Evolutionary conservation across 108 stramenopile species (phyloP), one percentile per base, ranked within the genome.

Genomic region (Schizochytrium sp.): DNA sequence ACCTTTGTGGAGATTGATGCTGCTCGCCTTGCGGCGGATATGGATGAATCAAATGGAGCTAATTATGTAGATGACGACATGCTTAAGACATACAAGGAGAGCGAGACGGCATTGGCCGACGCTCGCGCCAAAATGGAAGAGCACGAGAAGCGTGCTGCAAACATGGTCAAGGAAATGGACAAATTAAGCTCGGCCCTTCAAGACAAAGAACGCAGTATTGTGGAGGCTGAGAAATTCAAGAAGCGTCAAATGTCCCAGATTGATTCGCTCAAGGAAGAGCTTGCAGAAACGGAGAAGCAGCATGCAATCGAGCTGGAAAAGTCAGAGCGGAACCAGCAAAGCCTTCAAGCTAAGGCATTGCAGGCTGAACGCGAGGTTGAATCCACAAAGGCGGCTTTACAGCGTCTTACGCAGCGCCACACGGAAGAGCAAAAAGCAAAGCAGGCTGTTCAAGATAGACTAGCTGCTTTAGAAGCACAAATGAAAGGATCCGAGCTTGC

Each of bases 31-130:
- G 87, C 59, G 4, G 56, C 58, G 8, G 60, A 61, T 49, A 58
- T 58, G 59, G 58, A 59, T 42, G 87, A 88, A 46, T 28, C 59
- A 28, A 4, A 41, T 4, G 87, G 76, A n/a, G 76, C 50, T 2
- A 83, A 83, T 2, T 83, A 83, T 53, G 76, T 83, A 10, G 76
- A 83, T 1, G 76, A 83, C 76, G 76, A 83, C 45, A 83, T 83
- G 76, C 53, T 83, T 10, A 83, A 83, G 28, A 83, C 76, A 10
- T 83, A 19, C 76, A 83, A 83, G 76, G 76, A 83, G 53, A 83
- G 76, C 47, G 76, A 83, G 76, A 47, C 49, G 53, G 76, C 76
- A 13, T 40, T 83, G 7, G 76, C 76, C n/a, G 76, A 49, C 28
- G 76, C 76, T 17, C 50, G 53, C 47, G 76, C 76, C 53, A 49